Evolutionary conservation across 176 grass and related monocot genomes (phyloP).

Genomic region (Paspalum notatum): DNA sequence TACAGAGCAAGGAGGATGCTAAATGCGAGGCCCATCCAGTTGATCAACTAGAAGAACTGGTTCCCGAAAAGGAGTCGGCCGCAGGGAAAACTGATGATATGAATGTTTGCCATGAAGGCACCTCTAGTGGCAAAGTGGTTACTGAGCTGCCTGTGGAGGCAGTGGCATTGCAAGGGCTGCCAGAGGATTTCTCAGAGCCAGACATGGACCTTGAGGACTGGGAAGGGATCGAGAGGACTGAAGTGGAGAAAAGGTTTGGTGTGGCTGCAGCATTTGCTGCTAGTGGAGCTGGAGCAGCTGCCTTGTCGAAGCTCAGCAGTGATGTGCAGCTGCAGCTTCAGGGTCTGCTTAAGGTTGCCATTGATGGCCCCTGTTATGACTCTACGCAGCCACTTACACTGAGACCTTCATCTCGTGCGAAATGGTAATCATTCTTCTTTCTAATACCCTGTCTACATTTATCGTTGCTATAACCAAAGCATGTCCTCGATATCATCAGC

Average conservation of each 20-base stretch:
- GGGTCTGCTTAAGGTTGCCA: slow-evolving; percentile 82
- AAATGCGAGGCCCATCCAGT: slow-evolving; percentile 6
- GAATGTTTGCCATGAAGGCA: slow-evolving; percentile 29
- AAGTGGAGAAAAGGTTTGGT: slow-evolving; percentile 74
- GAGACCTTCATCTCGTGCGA: slow-evolving; percentile 80
- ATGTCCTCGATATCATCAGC: not conserved
- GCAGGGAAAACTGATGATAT: slow-evolving; percentile 6
- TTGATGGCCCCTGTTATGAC: slow-evolving; percentile 91
- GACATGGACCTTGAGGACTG: slow-evolving; percentile 76
- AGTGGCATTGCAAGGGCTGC: slow-evolving; percentile 30
- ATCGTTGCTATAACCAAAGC: not conserved
- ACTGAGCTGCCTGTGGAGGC: slow-evolving; percentile 36
- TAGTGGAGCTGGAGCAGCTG: slow-evolving; percentile 51
- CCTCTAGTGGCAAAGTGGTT: slow-evolving; percentile 15
- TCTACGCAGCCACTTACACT: slow-evolving; percentile 67
- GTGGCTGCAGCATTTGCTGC: slow-evolving; percentile 58
- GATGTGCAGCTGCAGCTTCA: slow-evolving; percentile 74
- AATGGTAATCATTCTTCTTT: slow-evolving; percentile 66
- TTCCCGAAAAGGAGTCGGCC: slow-evolving; percentile 1
- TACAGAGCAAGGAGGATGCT: slow-evolving; percentile 36
- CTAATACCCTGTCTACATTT: slow-evolving; percentile 11
- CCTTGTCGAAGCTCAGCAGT: slow-evolving; percentile 62
- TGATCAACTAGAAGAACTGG: slow-evolving; percentile 28
- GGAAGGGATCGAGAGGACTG: slow-evolving; percentile 95
- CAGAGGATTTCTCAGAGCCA: slow-evolving; percentile 13